Evolutionary conservation across 768 basidiomycete genomes (phyloP), one percentile per base, ranked within the genome.

Genomic region (Pisolithus marmoratus): DNA sequence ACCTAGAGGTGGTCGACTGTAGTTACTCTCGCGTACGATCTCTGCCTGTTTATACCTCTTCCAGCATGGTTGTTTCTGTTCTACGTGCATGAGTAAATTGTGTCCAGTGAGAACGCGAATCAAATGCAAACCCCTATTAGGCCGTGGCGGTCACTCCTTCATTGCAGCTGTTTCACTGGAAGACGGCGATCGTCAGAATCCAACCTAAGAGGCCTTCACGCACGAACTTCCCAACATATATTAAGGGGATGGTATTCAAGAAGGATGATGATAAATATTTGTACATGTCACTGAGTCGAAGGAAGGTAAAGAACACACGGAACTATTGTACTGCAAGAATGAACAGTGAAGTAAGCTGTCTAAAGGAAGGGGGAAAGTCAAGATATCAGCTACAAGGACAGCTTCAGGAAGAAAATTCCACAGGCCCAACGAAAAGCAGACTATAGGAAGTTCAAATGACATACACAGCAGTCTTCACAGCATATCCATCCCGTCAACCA

Each of bases 11-110:
- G 34, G 34, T 34, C 26, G 26, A 27, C 8, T 27, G 26, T n/a
- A n/a, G n/a, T 27, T 27, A 27, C 26, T 27, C 34, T 34, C 34
- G 15, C 12, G 34, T 34, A 34, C 47, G 37, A 48, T 37, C 19
- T 51, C 48, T 23, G n/a, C 38, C 45, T 17, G 23, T 48, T 49
- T 58, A 54, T 54, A 56, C 49, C 63, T 60, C 69, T 59, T 62
- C 53, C 34, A 48, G 42, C 19, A 24, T 52, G 46, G 27, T 46
- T 59, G 45, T 52, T 26, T 51, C 24, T 34, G 27, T 46, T 40
- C 48, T 36, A 38, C 53, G 17, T 43, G 45, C 43, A 34, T 31
- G 54, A 48, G 43, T 14, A 22, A 41, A 20, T 8, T n/a, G 24
- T 27, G 24, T 26, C 24, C 3, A 45, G 11, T 22, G 9, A 2